Evolutionary conservation across 2,329 filamentous ascomycete species (phyloP), one percentile per base, ranked within the genome.

Genomic region (Trichoderma sp.): DNA sequence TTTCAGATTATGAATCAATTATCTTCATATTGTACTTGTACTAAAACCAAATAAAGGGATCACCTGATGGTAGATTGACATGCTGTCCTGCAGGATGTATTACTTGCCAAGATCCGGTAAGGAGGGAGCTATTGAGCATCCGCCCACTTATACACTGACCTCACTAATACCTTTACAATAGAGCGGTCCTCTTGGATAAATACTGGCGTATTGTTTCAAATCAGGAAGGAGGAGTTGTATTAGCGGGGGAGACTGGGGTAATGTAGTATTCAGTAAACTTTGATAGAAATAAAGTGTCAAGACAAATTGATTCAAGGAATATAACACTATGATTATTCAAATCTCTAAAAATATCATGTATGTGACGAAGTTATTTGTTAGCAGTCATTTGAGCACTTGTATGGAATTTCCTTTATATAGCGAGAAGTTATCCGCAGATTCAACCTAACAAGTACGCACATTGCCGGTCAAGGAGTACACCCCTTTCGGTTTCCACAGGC

Each of bases 91-190:
- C 60, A 4, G 60, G 60, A 30, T 63, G 60, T 18, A 63, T 63
- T 5, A 63, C 60, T 30, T 63, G 60, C 7, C 60, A 63, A 63
- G 60, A 63, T n/a, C 60, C 60, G 24, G 60, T 63, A 63, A 63
- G 60, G 60, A 47, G 3, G 18, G 4, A 18, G 34, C 3, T 18
- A 0, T 26, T 28, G 21, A n/a, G 14, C 14, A 26, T 21, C 21
- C 5, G 15, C 2, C 11, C 34, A 30, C 7, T 24, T 2, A 28
- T n/a, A 14, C n/a, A 26, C n/a, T 43, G 15, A 14, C 14, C 15
- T 18, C 15, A 3, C 60, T 43, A 14, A 63, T 28, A 1, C 4
- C 2, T 43, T n/a, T 21, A 14, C n/a, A 12, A 47, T 47, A 63
- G 60, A 63, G 60, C 24, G 60, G 60, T 21, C 60, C 60, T 30